phyloP scores from a whole-genome alignment of 176 grass and related monocot genomes.

The Carex parvula region DNA sequence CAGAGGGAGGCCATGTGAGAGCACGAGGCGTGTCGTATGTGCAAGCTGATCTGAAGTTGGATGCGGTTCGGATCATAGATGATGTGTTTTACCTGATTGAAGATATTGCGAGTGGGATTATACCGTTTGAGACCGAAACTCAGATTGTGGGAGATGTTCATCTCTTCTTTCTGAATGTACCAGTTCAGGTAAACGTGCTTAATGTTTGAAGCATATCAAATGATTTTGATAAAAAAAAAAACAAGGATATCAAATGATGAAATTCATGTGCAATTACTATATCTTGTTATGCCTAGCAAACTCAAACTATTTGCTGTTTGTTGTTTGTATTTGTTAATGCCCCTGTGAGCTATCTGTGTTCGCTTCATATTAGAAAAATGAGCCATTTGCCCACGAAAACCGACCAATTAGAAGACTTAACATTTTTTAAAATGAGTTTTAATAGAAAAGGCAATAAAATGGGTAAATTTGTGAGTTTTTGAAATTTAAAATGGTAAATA shows the following conservation, averaged over 20 bases:
- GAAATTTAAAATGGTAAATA: too few relatives aligned
- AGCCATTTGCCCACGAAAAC: too few relatives aligned
- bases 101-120: conserved; percentile 7
- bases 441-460: too few relatives aligned
- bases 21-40: conserved; percentile 16
- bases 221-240: not conserved
- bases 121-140: conserved; percentile 19
- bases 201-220: not conserved
- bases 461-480: too few relatives aligned
- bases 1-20: conserved; percentile 15
- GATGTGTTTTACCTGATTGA: conserved; percentile 27
- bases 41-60: conserved; percentile 23
- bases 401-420: too few relatives aligned
- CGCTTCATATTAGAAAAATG: not conserved
- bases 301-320: not conserved
- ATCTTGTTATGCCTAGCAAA: not conserved
- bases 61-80: conserved; percentile 19
- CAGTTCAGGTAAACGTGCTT: conserved; percentile 16
- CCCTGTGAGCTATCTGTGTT: not conserved
- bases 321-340: not conserved
- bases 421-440: too few relatives aligned
- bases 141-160: conserved; percentile 25
- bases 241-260: not conserved
- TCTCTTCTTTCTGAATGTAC: conserved; percentile 20
- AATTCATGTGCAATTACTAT: not conserved